Percentiles rank a stretch among this genome's conserved stretches.
These are phyloP conservation scores for Fallopia convolvulus DNA, from an alignment of 148 eudicot genomes.

Conservation along the genomic window DNA sequence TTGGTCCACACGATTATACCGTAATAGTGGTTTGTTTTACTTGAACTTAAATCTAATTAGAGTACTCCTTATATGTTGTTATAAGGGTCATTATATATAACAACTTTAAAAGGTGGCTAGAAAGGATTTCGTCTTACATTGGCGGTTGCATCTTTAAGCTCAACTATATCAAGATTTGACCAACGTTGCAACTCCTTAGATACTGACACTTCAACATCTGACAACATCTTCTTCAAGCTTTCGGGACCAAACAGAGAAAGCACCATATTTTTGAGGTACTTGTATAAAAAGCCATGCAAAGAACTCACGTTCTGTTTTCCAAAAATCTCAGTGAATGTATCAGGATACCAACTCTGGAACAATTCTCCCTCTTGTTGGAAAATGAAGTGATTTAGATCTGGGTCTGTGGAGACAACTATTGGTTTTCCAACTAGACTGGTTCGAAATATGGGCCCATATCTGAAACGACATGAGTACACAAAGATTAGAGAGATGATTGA, in stretches of 20 bases:
- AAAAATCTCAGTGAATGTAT: slow-evolving; percentile 58
- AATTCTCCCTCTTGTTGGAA: slow-evolving; percentile 66
- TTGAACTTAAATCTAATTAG: too few species aligned
- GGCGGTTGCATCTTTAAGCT: slow-evolving; percentile 61
- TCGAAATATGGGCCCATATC: slow-evolving; percentile 68
- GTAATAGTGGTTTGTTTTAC: too few species aligned
- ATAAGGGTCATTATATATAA: too few species aligned
- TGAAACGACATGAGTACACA: slow-evolving; percentile 6
- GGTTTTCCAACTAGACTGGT: slow-evolving; percentile 66
- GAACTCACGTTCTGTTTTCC: slow-evolving; percentile 60
- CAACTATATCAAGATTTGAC: slow-evolving; percentile 38
- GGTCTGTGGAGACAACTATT: slow-evolving; percentile 54
- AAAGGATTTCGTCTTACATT: slow-evolving; percentile 25
- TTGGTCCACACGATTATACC: too few species aligned
- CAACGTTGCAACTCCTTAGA: slow-evolving; percentile 34
- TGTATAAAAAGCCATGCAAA: slow-evolving; percentile 74
- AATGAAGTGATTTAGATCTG: slow-evolving; percentile 48
- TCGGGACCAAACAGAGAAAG: slow-evolving; percentile 62
- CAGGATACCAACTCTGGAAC: slow-evolving; percentile 78
- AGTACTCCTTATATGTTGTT: too few species aligned
- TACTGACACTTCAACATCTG: slow-evolving; percentile 54
- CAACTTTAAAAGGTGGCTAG: too few species aligned
- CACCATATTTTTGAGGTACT: slow-evolving; percentile 76
- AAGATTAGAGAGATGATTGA: background rate
- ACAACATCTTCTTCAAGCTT: slow-evolving; percentile 66